Percentiles rank a stretch among this genome's conserved stretches.
phyloP scores from a whole-genome alignment of 192 early-diverging fungal species.

The Endogone sp. region DNA sequence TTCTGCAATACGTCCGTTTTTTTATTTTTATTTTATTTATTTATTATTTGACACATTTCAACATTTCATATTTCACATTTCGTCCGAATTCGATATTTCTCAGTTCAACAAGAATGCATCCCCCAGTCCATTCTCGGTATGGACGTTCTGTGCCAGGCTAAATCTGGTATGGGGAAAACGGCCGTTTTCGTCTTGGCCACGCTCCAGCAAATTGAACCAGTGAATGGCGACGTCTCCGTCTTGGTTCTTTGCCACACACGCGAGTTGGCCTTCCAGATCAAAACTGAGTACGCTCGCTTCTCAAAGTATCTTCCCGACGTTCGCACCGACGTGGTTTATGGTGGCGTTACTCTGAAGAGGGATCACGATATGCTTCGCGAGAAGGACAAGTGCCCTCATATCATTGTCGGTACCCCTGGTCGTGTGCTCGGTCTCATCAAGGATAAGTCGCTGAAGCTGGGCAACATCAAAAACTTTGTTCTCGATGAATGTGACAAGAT shows the following conservation, averaged over 20 bases:
- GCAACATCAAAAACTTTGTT: conserved; percentile 94
- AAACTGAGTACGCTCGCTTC: conserved; percentile 95
- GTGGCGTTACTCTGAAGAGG: conserved; percentile 73
- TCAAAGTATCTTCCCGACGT: conserved; percentile 92
- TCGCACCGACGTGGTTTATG: conserved; percentile 92
- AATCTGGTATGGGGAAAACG: conserved; percentile 98
- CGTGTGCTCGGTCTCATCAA: conserved; percentile 82
- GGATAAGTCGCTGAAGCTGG: conserved; percentile 78
- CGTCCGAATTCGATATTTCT: background rate
- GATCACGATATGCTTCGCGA: conserved; percentile 76
- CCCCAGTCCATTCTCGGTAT: conserved; percentile 95
- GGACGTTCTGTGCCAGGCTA: conserved; percentile 98
- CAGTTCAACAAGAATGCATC: conserved; percentile 98
- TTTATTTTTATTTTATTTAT: background rate
- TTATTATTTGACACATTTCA: background rate
- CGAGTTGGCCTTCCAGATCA: conserved; percentile 98
- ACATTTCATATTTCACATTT: conserved; percentile 2
- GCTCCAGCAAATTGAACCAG: conserved; percentile 87
- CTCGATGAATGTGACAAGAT: conserved; percentile 99
- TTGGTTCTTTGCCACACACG: conserved; percentile 97
- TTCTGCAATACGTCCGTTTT: background rate
- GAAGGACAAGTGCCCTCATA: conserved; percentile 90
- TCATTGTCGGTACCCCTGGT: conserved; percentile 97
- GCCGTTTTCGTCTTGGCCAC: conserved; percentile 96
- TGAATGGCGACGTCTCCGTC: conserved; percentile 77